A percentile compares a stretch with the other conserved stretches of the same genome.
Conservation (phyloP, 192 early-diverging fungal species). For the Podila clonocystis region DNA sequence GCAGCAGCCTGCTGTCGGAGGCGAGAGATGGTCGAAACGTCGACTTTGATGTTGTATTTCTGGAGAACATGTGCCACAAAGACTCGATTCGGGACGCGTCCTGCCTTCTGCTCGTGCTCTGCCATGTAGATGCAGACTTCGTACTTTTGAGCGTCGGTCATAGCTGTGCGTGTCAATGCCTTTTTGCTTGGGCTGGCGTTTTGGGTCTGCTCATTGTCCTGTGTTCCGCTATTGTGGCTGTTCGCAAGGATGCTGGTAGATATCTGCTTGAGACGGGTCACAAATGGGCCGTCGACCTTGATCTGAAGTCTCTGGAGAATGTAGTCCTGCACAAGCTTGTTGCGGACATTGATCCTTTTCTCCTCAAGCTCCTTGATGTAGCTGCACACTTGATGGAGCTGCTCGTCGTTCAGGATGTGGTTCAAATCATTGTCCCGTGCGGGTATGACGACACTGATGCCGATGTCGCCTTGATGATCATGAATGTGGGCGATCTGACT, state of each 20-base stretch:
- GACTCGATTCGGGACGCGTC: constrained; percentile 17
- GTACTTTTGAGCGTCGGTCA: constrained; percentile 50
- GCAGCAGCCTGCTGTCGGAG: constrained; percentile 1
- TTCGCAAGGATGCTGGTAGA: no score
- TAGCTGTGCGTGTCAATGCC: no score
- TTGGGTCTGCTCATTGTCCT: no score
- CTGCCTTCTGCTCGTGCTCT: constrained; percentile 13
- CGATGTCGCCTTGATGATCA: no score
- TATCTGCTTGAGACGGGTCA: not conserved
- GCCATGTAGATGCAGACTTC: constrained; percentile 37
- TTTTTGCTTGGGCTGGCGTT: no score
- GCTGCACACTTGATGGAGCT: no score
- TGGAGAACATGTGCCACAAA: constrained; percentile 20
- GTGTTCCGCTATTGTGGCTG: no score
- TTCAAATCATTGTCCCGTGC: no score
- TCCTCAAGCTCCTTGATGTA: no score
- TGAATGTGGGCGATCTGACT: no score
- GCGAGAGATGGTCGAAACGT: constrained; percentile 42
- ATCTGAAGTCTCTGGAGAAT: not conserved
- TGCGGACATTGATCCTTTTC: not conserved
- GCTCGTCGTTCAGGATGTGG: no score
- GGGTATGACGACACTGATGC: no score
- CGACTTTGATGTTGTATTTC: constrained; percentile 32
- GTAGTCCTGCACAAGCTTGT: not conserved
- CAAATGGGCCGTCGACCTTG: not conserved